A percentile compares a stretch with the other conserved stretches of the same genome.
phyloP scores from a whole-genome alignment of 2,329 filamentous ascomycete genomes.

The Cadophora malorum region DNA sequence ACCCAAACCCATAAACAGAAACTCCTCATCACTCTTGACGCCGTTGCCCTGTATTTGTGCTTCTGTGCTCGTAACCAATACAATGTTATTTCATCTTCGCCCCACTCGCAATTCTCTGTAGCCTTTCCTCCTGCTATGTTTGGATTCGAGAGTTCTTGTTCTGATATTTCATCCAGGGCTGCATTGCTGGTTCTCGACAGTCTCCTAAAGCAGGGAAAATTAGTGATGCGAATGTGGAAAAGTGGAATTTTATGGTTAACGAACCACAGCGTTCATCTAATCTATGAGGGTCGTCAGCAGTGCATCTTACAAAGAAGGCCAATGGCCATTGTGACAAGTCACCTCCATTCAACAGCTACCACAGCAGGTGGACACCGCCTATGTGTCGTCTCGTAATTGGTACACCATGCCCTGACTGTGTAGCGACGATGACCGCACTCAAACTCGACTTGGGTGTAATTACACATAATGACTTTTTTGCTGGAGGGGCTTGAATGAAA shows the following conservation, averaged over 20 bases:
- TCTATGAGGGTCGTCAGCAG: constrained; percentile 34
- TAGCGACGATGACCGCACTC: constrained; percentile 61
- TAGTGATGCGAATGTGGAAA: background rate
- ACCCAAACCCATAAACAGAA: constrained; percentile 15
- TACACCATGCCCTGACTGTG: constrained; percentile 62
- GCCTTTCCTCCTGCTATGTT: constrained; percentile 18
- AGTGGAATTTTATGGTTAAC: constrained; percentile 23
- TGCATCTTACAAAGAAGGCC: constrained; percentile 7
- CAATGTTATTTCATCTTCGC: background rate
- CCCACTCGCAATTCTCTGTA: background rate
- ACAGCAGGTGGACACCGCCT: constrained; percentile 61
- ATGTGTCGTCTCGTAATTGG: constrained; percentile 55
- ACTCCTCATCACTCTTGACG: constrained; percentile 24
- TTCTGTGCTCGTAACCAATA: constrained; percentile 9
- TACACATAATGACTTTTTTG: constrained; percentile 54
- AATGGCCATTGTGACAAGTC: constrained; percentile 22
- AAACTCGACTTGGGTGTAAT: constrained; percentile 65
- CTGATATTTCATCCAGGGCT: constrained; percentile 37
- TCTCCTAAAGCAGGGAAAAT: constrained; percentile 32
- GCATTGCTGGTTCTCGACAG: constrained; percentile 37
- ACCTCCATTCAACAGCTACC: constrained; percentile 45
- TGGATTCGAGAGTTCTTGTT: constrained; percentile 34
- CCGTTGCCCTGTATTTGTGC: constrained; percentile 23
- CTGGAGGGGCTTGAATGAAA: background rate
- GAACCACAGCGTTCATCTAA: constrained; percentile 43